Percentiles rank a stretch among this genome's conserved stretches.
Evolutionary conservation across 2,329 filamentous ascomycete genomes (phyloP).

Genomic region (Curvularia spicifera): DNA sequence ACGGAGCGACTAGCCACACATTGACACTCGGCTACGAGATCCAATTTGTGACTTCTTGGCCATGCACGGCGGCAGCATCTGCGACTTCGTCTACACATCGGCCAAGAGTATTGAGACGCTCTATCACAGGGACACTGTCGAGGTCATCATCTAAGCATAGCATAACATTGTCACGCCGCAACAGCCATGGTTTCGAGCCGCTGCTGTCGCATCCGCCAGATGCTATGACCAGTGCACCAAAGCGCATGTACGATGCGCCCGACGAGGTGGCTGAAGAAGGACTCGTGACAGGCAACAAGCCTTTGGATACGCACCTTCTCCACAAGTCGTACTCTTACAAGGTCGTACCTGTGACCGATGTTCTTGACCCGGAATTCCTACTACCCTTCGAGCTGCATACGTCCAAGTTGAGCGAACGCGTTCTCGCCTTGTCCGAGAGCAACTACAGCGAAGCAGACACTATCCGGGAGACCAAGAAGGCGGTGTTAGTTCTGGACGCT

Average conservation of each 20-base stretch:
- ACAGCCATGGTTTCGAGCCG: slow-evolving; percentile 46
- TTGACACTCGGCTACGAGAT: slow-evolving; percentile 58
- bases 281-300: slow-evolving; percentile 20
- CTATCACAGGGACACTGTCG: slow-evolving; percentile 33
- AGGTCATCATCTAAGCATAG: slow-evolving; percentile 45
- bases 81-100: slow-evolving; percentile 24
- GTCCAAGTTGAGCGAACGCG: slow-evolving; percentile 23
- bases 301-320: slow-evolving; percentile 49
- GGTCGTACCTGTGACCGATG: slow-evolving; percentile 43
- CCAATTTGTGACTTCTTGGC: slow-evolving; percentile 62
- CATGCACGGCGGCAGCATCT: slow-evolving; percentile 55
- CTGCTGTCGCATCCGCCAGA: slow-evolving; percentile 45
- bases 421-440: slow-evolving; percentile 20
- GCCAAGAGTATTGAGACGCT: slow-evolving; percentile 34
- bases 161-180: slow-evolving; percentile 36
- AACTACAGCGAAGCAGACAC: slow-evolving; percentile 19
- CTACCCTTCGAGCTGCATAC: slow-evolving; percentile 34
- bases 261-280: slow-evolving; percentile 19
- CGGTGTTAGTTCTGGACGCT: slow-evolving; percentile 54
- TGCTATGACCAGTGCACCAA: slow-evolving; percentile 35
- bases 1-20: slow-evolving; percentile 21
- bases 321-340: slow-evolving; percentile 49
- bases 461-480: slow-evolving; percentile 31
- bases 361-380: slow-evolving; percentile 37
- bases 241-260: slow-evolving; percentile 31